Conservation (phyloP, 768 basidiomycete species). For the Amanita inopinata region DNA sequence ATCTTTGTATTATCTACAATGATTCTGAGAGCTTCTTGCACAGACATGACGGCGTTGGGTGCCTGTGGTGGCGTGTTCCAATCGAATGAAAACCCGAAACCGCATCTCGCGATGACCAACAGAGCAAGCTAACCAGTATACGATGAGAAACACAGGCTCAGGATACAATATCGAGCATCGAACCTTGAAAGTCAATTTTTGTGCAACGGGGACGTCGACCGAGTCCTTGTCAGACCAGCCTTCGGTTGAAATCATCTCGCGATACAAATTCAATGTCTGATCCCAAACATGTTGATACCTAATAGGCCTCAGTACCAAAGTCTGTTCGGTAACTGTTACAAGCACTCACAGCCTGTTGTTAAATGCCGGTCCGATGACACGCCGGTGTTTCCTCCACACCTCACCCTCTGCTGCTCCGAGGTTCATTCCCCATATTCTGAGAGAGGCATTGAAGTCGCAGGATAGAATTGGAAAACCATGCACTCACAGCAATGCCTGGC, state of each 20-base stretch:
- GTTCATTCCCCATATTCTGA: conserved; percentile 32
- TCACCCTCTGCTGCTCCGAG: conserved; percentile 34
- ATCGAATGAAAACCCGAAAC: conserved; percentile 34
- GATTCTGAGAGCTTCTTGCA: conserved; percentile 28
- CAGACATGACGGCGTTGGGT: conserved; percentile 26
- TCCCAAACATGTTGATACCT: conserved; percentile 35
- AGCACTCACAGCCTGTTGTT: conserved; percentile 28
- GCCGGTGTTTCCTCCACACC: conserved; percentile 35
- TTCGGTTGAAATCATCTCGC: conserved; percentile 29
- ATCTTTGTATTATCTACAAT: conserved; percentile 21
- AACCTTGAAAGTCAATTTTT: conserved; percentile 28
- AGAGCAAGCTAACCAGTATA: conserved; percentile 31
- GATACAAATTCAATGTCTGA: conserved; percentile 25
- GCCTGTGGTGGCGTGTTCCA: conserved; percentile 30
- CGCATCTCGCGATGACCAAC: conserved; percentile 34
- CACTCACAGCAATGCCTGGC: conserved; percentile 23
- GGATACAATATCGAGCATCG: not conserved
- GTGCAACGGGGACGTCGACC: conserved; percentile 21
- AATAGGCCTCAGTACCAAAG: too few species aligned
- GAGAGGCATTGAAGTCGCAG: not conserved
- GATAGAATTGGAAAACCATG: too few species aligned
- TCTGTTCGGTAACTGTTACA: not conserved
- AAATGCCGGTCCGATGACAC: conserved; percentile 36
- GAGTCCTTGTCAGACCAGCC: conserved; percentile 22
- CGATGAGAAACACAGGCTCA: not conserved